These are phyloP conservation scores for Emericellopsis cladophorae DNA, from an alignment of 2,329 filamentous ascomycete genomes.

Conservation along the genomic window DNA sequence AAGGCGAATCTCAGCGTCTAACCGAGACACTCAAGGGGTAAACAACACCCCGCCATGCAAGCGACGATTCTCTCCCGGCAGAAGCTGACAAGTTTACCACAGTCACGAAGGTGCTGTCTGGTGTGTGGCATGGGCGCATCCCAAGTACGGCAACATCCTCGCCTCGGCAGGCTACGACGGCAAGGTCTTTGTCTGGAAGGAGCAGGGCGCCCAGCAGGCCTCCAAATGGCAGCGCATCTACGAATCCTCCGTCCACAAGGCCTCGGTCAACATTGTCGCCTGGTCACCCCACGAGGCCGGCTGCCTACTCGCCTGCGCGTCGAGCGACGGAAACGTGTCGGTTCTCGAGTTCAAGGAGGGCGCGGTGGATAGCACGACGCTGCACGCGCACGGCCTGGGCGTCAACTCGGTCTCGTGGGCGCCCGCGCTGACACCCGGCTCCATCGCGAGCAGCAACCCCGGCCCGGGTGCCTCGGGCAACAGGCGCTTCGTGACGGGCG, in stretches of 20 bases:
- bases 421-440: slow-evolving; percentile 71
- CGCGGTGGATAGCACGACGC: slow-evolving; percentile 78
- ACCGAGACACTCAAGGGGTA: slow-evolving; percentile 93
- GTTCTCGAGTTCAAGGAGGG: slow-evolving; percentile 97
- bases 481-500: slow-evolving; percentile 84
- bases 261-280: slow-evolving; percentile 89
- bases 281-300: slow-evolving; percentile 97
- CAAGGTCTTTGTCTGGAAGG: slow-evolving; percentile 97
- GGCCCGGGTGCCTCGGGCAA: slow-evolving; percentile 47
- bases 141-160: slow-evolving; percentile 96
- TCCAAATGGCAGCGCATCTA: slow-evolving; percentile 75
- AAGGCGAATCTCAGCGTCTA: slow-evolving; percentile 80
- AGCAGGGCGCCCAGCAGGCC: slow-evolving; percentile 43
- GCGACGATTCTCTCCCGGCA: not conserved
- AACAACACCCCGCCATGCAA: slow-evolving; percentile 1
- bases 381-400: slow-evolving; percentile 83
- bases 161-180: slow-evolving; percentile 93
- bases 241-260: slow-evolving; percentile 87
- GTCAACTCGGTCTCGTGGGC: slow-evolving; percentile 97
- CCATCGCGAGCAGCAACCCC: slow-evolving; percentile 63
- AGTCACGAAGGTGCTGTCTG: slow-evolving; percentile 96
- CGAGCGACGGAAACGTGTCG: slow-evolving; percentile 83
- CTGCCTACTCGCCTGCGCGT: slow-evolving; percentile 88
- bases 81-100: slow-evolving; percentile 5
- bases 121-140: slow-evolving; percentile 96